phyloP scores from a whole-genome alignment of 495 filamentous ascomycete genomes.

The Saxispiralis lemnorum region DNA sequence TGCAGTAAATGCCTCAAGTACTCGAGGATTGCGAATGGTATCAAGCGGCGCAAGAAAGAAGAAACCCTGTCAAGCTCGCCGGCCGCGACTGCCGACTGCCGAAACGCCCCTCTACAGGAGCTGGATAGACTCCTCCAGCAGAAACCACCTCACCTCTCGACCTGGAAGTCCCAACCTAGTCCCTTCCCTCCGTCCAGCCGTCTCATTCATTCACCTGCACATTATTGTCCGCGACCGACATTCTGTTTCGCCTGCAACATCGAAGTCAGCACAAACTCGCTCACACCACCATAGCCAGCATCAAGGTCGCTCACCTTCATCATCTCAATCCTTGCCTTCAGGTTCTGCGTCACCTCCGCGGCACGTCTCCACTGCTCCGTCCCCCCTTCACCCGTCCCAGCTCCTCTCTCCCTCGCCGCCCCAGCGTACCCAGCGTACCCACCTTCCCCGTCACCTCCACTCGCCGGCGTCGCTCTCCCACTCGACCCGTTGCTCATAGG shows the following conservation, averaged over 20 bases:
- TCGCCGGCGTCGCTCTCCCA: conserved; percentile 18
- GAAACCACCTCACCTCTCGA: not conserved
- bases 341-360: conserved; percentile 92
- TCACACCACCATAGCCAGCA: not conserved
- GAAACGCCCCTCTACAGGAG: not conserved
- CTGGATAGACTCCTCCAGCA: not conserved
- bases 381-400: conserved; percentile 30
- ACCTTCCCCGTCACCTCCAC: conserved; percentile 9
- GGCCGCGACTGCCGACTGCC: not conserved
- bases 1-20: too few relatives aligned
- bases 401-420: conserved; percentile 17
- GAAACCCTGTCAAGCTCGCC: not conserved
- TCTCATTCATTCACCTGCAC: not conserved
- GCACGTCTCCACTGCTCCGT: conserved; percentile 95
- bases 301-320: conserved; percentile 42
- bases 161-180: not conserved
- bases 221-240: conserved; percentile 9
- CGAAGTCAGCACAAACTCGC: conserved; percentile 1
- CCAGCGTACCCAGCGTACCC: conserved; percentile 30
- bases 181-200: not conserved
- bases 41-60: not conserved
- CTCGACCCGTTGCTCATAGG: conserved; percentile 19
- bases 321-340: conserved; percentile 90
- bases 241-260: conserved; percentile 11
- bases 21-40: not conserved